Evolutionary conservation across 495 filamentous ascomycete genomes (phyloP), one percentile per base, ranked within the genome.

Genomic region (Thermothielavioides terrestris): DNA sequence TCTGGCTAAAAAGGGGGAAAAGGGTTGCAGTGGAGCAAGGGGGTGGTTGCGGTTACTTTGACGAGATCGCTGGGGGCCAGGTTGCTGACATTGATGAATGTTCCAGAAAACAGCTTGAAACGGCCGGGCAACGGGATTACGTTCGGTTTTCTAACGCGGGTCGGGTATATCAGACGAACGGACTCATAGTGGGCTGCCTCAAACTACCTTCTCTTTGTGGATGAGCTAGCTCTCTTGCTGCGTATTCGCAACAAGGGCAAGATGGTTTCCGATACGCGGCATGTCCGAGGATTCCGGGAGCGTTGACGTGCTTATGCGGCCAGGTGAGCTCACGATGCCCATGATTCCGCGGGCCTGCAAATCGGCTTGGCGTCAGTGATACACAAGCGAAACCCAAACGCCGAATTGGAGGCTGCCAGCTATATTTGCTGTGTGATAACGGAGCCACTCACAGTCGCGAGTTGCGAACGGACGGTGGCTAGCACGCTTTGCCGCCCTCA

Each of bases 101-200:
- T 64, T 64, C 61, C 59, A 64, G 61, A 64, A 64, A 39, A 46
- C 21, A 59, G 58, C 56, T 59, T 61, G 55, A 62, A 64, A 62
- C 61, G 59, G 56, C 55, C 53, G 53, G 55, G 54, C 55, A 40
- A 54, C 50, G 54, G 54, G 37, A 49, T 52, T 48, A 49, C 48
- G 54, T 54, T 57, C 23, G 23, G 25, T n/a, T n/a, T n/a, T n/a
- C n/a, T n/a, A n/a, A 40, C 12, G 22, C 22, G n/a, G 40, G 4
- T 28, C 25, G n/a, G n/a, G 15, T 9, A 32, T 20, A 46, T 35
- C 42, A 46, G 42, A 46, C 42, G 42, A 35, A 42, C 4, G 10
- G 27, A 18, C 10, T 10, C 27, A 28, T 10, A 5, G 5, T 6
- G 27, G 27, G n/a, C n/a, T n/a, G n/a, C n/a, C n/a, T n/a, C n/a